phyloP scores from a whole-genome alignment of 1,284 basidiomycete species.

The Anthracocystis walkeri region DNA sequence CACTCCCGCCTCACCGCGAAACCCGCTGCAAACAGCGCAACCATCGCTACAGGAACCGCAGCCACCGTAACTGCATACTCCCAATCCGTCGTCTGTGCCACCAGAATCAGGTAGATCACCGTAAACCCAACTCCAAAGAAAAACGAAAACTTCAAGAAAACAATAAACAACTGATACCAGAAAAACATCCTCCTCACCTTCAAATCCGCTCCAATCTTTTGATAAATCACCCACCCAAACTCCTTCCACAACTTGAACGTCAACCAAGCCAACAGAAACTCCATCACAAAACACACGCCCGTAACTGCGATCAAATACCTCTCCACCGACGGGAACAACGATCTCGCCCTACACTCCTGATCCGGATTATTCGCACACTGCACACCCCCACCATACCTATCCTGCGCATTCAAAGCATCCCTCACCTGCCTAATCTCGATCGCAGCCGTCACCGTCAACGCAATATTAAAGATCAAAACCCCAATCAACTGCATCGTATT shows the following conservation, averaged over 20 bases:
- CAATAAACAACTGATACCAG: conserved; percentile 63
- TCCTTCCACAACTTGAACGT: conserved; percentile 56
- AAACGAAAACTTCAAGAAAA: conserved; percentile 62
- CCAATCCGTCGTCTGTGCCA: conserved; percentile 52
- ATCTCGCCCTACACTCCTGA: conserved; percentile 29
- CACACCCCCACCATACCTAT: conserved; percentile 31
- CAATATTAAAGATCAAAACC: conserved; percentile 60
- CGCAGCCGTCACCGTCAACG: conserved; percentile 55
- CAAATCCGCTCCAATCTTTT: conserved; percentile 61
- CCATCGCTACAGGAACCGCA: conserved; percentile 55
- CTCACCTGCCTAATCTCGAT: conserved; percentile 60
- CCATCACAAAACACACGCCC: conserved; percentile 48
- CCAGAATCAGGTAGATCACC: conserved; percentile 60
- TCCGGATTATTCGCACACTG: conserved; percentile 33
- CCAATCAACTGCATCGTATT: conserved; percentile 64
- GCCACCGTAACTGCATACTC: conserved; percentile 62
- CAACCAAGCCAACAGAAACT: conserved; percentile 48
- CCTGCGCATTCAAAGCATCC: conserved; percentile 51
- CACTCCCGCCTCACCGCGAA: conserved; percentile 57
- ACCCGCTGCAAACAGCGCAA: conserved; percentile 52
- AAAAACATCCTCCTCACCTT: conserved; percentile 53
- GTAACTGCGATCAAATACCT: conserved; percentile 56
- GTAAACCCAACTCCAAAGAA: conserved; percentile 62
- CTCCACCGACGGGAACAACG: conserved; percentile 49
- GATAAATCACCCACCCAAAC: conserved; percentile 65